A percentile compares a stretch with the other conserved stretches of the same genome.
Conservation (phyloP, 305 asterid species). For the Fraxinus velutina region DNA sequence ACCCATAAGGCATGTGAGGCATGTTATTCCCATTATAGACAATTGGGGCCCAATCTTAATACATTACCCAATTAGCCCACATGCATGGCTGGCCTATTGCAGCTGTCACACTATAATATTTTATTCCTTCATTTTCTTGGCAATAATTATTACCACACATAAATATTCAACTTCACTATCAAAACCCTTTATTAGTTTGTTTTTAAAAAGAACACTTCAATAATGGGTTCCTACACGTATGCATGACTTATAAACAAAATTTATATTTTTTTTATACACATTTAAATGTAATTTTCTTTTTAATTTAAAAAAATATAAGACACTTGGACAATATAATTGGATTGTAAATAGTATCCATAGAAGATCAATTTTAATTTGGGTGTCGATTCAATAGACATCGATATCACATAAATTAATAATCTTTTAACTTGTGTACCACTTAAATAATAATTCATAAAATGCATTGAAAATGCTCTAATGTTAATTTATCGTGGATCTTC, state of each 20-base stretch:
- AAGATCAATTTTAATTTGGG: no score
- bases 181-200: not conserved
- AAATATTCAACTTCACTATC: not conserved
- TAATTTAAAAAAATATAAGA: no score
- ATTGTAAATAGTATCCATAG: no score
- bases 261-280: no score
- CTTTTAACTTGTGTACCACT: no score
- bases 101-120: not conserved
- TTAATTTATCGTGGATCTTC: not conserved
- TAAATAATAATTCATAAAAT: no score
- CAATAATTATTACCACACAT: not conserved
- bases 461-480: no score
- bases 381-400: not conserved
- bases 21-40: not conserved
- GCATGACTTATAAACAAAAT: not conserved
- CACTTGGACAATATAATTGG: no score
- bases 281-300: no score
- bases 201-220: not conserved
- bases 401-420: no score
- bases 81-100: not conserved
- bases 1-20: slow-evolving; percentile 9
- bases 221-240: not conserved
- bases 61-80: not conserved
- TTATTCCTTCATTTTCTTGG: not conserved
- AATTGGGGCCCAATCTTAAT: not conserved